These are phyloP conservation scores for Trametes cinnabarina DNA, from an alignment of 768 basidiomycete species.

Conservation along the genomic window DNA sequence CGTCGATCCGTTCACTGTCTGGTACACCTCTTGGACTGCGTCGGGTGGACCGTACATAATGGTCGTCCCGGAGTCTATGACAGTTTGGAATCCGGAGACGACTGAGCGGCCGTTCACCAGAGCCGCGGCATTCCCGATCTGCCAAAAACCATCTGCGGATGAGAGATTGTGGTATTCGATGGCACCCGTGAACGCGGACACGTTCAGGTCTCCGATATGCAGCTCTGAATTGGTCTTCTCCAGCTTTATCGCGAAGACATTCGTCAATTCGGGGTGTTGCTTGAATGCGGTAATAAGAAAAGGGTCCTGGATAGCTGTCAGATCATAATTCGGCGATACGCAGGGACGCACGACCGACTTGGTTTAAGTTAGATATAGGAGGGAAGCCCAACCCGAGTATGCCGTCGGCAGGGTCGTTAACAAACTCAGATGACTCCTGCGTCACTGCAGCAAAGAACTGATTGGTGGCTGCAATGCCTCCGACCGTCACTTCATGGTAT, in stretches of 20 bases:
- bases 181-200: constrained; percentile 30
- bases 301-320: constrained; percentile 7
- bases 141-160: constrained; percentile 11
- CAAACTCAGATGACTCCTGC: constrained; percentile 4
- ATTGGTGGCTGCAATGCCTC: constrained; percentile 22
- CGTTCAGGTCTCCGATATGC: constrained; percentile 36
- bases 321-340: neutral
- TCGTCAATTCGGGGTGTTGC: constrained; percentile 8
- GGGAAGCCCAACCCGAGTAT: constrained; percentile 23
- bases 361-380: constrained; percentile 15
- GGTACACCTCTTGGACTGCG: constrained; percentile 22
- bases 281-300: constrained; percentile 21
- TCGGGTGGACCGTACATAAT: constrained; percentile 26
- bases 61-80: constrained; percentile 32
- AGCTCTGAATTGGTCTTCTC: constrained; percentile 26
- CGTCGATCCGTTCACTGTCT: constrained; percentile 17
- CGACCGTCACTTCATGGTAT: constrained; percentile 29
- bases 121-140: constrained; percentile 7
- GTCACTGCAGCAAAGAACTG: constrained; percentile 17
- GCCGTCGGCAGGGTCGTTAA: constrained; percentile 14
- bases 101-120: constrained; percentile 10
- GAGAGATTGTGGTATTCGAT: constrained; percentile 27
- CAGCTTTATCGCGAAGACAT: constrained; percentile 29
- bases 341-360: neutral
- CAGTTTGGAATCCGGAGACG: constrained; percentile 10